Evolutionary conservation across 495 filamentous ascomycete genomes (phyloP).

Genomic region (Cryomyces minteri): DNA sequence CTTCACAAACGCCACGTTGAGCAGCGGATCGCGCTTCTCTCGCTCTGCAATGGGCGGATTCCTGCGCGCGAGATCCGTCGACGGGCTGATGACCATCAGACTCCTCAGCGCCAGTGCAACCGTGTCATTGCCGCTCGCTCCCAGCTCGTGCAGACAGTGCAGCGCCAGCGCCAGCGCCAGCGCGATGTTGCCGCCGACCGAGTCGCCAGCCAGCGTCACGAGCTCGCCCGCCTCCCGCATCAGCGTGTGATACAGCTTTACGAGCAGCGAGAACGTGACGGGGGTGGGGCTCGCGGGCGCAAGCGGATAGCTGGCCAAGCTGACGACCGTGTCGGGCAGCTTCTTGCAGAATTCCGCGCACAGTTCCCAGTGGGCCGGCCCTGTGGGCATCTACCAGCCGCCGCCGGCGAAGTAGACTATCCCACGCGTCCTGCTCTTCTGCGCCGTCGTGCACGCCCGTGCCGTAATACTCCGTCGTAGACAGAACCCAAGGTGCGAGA

Average conservation of each 20-base stretch:
- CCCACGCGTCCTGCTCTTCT: too few relatives aligned
- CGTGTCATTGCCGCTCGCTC: too few relatives aligned
- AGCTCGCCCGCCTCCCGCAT: constrained; percentile 7
- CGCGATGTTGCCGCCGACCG: constrained; percentile 16
- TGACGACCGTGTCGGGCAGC: constrained; percentile 7
- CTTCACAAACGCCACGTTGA: constrained; percentile 15
- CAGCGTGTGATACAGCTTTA: constrained; percentile 10
- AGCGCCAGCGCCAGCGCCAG: constrained; percentile 18
- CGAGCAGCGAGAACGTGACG: constrained; percentile 9
- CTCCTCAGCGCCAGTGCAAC: background rate
- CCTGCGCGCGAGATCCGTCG: constrained; percentile 18
- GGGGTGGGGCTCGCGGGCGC: constrained; percentile 16
- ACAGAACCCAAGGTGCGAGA: too few relatives aligned
- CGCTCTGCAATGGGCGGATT: constrained; percentile 19
- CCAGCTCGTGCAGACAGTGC: too few relatives aligned
- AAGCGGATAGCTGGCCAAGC: constrained; percentile 16
- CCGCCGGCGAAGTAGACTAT: too few relatives aligned
- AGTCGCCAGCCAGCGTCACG: constrained; percentile 16
- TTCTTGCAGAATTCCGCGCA: too few relatives aligned
- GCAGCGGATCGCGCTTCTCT: constrained; percentile 19
- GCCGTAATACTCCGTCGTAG: too few relatives aligned
- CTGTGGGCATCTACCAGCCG: too few relatives aligned
- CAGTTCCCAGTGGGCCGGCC: too few relatives aligned
- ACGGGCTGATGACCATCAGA: constrained; percentile 21
- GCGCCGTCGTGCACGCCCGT: too few relatives aligned